Base-by-base conservation (phyloP, 768 basidiomycete species). In the Exidia glandulosa region DNA sequence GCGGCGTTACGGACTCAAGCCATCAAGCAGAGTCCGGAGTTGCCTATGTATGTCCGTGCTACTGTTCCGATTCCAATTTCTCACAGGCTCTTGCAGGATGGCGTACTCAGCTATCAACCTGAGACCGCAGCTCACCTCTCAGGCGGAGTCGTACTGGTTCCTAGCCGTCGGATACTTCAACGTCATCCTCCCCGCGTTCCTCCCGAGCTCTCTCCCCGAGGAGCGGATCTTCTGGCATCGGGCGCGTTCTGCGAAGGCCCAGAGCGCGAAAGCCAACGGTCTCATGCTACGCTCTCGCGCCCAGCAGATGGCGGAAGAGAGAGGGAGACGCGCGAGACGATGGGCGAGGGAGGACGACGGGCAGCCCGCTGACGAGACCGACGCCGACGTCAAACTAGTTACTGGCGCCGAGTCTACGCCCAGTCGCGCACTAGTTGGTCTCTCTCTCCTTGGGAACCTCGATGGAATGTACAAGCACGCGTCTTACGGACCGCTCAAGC, bases 101-200 rank as follows among this genome's bases (percentile, higher is more conserved):
- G 85, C 93, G 81, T 94, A 94, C 70, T 88, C 88, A 7, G 89
- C 91, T 13, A 75, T 91, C 56, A 93, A 92, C 70, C 73, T 91
- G 37, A 81, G 90, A 2, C 83, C 86, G 3, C 79, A 81, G 67
- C 65, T 74, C 36, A 72, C 56, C n/a, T 58, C 76, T 2, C 66
- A 75, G 23, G 74, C 79, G 63, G 77, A 80, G 61, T 90, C 88
- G 12, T 88, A 88, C 73, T 90, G 87, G 84, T 88, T 85, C 74
- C 77, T 90, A 33, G 82, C 86, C n/a, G 82, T 89, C 59, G 84
- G 86, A 3, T 89, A 87, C 72, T 88, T 87, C 77, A 91, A 90
- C 71, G 77, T 94, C 64, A 73, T 90, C 59, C 81, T 94, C 7
- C 89, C 90, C 1, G 75, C 78, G 23, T 88, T 91, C 72, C 66